Base-by-base conservation (phyloP, 805 yeast genomes). In the Ogataea ganodermae region DNA sequence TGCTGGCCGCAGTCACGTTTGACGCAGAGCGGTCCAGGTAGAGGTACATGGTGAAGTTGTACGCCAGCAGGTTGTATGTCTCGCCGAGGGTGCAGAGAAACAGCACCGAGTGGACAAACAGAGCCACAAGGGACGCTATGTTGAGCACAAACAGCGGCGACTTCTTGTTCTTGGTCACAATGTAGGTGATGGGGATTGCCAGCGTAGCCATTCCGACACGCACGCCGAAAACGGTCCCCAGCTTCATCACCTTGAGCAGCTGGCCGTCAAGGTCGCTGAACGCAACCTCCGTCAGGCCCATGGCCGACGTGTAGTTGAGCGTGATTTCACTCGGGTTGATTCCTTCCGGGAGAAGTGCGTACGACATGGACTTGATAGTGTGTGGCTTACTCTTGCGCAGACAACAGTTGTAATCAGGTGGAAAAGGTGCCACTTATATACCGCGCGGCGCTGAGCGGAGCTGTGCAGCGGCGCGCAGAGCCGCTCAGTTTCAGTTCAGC, bases 61-160 rank as follows among this genome's bases (percentile, higher is more conserved):
- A 71, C 0, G 84, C 68, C 1, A 81, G 45, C 0, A 82, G 68
- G 23, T 75, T 70, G 53, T 76, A 78, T 1, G 81, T 73, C 9
- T 86, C 79, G 27, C 75, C 58, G 16, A 83, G 61, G 53, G 83
- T 81, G 10, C 68, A 73, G 23, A 86, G 57, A 65, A 76, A 82
- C 5, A 90, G 66, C 2, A 78, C 75, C 1, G 90, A 78, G 44
- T 86, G 84, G 13, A 89, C 47, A 4, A 84, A 63, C 44, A 84
- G 66, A 4, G 81, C 61, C 2, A 79, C 42, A 44, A 92, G 69
- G 27, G 86, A 79, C 2, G 73, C 42, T 61, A 82, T 83, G 65
- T 91, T 90, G 37, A 89, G 66, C n/a, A 83, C 63, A 63, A 89
- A 92, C 23, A 89, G 78, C 6, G 90, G 87, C 0, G 91, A 80